Evolutionary conservation across 2,329 filamentous ascomycete species (phyloP).

Genomic region (Akanthomyces uredinophilus): DNA sequence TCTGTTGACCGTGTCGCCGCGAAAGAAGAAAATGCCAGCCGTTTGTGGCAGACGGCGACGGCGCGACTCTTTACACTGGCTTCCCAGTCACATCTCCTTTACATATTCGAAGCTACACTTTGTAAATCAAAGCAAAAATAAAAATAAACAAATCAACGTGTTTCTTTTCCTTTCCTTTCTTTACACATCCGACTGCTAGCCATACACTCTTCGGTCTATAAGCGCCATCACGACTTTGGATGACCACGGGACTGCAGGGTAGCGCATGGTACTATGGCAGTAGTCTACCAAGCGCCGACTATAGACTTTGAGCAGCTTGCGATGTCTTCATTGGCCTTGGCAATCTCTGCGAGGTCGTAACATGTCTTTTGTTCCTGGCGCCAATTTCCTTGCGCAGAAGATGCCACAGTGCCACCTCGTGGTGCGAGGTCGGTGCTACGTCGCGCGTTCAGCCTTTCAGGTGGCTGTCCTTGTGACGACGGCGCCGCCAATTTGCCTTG

Average conservation of each 20-base stretch:
- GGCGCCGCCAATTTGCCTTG: background rate
- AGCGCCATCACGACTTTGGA: background rate
- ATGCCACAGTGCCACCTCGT: background rate
- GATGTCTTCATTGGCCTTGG: background rate
- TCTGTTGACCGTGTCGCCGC: no score
- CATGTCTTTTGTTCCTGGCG: background rate
- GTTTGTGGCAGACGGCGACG: no score
- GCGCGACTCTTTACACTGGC: no score
- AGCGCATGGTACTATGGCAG: background rate
- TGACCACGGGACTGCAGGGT: background rate
- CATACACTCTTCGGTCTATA: background rate
- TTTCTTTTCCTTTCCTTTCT: no score
- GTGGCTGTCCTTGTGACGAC: constrained; percentile 2
- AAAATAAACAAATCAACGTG: no score
- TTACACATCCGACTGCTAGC: no score
- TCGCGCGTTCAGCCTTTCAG: background rate
- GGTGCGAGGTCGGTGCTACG: background rate
- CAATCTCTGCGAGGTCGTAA: background rate
- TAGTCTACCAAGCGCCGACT: background rate
- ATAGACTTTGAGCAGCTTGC: background rate
- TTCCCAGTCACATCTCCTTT: no score
- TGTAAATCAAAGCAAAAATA: no score
- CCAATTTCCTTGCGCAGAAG: background rate
- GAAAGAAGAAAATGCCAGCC: no score
- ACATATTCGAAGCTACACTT: no score